These are phyloP conservation scores for Colletotrichum tropicale DNA, from an alignment of 2,329 filamentous ascomycete genomes.

Conservation along the genomic window DNA sequence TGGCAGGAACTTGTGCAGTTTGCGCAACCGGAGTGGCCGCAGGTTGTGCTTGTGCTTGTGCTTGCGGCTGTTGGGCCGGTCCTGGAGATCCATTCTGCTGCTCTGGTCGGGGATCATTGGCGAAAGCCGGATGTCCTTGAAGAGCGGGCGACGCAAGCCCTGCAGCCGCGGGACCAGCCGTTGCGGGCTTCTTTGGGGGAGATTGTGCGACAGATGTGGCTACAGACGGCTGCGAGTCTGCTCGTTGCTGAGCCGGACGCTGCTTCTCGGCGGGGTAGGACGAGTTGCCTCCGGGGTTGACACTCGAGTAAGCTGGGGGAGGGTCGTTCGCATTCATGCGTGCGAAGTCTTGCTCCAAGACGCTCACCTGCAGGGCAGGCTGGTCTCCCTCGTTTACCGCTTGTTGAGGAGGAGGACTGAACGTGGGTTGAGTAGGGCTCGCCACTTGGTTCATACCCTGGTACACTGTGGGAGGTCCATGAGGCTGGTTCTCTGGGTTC, in stretches of 20 bases:
- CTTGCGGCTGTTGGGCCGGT: not conserved
- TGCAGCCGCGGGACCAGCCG: constrained; percentile 24
- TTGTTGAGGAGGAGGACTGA: constrained; percentile 48
- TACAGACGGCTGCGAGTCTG: constrained; percentile 30
- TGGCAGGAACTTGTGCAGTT: constrained; percentile 43
- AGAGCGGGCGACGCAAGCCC: constrained; percentile 51
- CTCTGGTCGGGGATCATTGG: constrained; percentile 74
- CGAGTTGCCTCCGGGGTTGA: constrained; percentile 58
- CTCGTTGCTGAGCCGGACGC: constrained; percentile 41
- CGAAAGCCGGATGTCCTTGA: constrained; percentile 85
- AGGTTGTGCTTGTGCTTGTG: not conserved
- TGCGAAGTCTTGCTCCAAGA: constrained; percentile 86
- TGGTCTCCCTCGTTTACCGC: constrained; percentile 33
- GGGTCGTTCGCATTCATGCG: constrained; percentile 83
- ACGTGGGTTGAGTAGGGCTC: constrained; percentile 51
- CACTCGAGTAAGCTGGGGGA: constrained; percentile 92
- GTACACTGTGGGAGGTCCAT: constrained; percentile 90
- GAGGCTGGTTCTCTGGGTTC: constrained; percentile 80
- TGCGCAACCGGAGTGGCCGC: not conserved
- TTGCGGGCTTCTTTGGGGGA: constrained; percentile 32
- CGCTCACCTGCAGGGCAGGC: constrained; percentile 62
- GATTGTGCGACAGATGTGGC: constrained; percentile 32
- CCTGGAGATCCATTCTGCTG: constrained; percentile 42
- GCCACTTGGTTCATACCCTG: constrained; percentile 80
- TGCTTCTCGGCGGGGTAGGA: constrained; percentile 83